A percentile compares a stretch with the other conserved stretches of the same genome.
phyloP scores from a whole-genome alignment of 1,139 yeast species.

The Maudiozyma humilis region DNA sequence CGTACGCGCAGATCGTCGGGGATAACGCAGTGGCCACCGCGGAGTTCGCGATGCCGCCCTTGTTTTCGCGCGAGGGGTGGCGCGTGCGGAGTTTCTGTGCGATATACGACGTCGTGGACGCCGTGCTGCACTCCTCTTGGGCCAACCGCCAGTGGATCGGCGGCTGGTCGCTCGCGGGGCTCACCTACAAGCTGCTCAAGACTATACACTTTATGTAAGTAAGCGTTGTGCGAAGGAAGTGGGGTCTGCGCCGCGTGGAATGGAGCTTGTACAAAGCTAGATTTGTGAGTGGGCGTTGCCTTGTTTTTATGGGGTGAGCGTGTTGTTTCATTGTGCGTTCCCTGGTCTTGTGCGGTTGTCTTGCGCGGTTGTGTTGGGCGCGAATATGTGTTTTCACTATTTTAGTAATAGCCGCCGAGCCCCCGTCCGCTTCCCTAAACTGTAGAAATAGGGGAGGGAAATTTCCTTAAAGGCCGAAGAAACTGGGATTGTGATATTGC shows the following conservation, averaged over 20 bases:
- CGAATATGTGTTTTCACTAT: neutral
- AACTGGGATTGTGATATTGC: too few relatives aligned
- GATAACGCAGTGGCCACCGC: constrained; percentile 2
- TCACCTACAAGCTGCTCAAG: constrained; percentile 18
- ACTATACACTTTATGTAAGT: constrained; percentile 21
- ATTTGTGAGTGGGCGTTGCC: too few relatives aligned
- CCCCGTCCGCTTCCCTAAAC: too few relatives aligned
- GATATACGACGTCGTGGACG: constrained; percentile 18
- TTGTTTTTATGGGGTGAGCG: neutral
- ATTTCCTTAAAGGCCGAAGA: too few relatives aligned
- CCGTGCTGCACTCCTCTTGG: constrained; percentile 23
- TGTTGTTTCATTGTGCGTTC: too few relatives aligned
- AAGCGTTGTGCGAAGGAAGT: too few relatives aligned
- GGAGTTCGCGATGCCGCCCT: constrained; percentile 17
- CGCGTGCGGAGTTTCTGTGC: constrained; percentile 20
- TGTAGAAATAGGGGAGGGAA: too few relatives aligned
- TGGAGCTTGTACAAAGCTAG: too few relatives aligned
- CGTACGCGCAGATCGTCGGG: constrained; percentile 10
- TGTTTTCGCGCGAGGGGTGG: constrained; percentile 21
- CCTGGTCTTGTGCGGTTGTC: too few relatives aligned
- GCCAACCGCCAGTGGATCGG: constrained; percentile 17
- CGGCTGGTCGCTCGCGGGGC: constrained; percentile 21
- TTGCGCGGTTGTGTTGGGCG: neutral
- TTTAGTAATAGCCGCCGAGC: too few relatives aligned
- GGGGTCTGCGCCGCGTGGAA: too few relatives aligned